A percentile compares a stretch with the other conserved stretches of the same genome.
phyloP scores from a whole-genome alignment of 345 rosid genomes.

The Linum usitatissimum region DNA sequence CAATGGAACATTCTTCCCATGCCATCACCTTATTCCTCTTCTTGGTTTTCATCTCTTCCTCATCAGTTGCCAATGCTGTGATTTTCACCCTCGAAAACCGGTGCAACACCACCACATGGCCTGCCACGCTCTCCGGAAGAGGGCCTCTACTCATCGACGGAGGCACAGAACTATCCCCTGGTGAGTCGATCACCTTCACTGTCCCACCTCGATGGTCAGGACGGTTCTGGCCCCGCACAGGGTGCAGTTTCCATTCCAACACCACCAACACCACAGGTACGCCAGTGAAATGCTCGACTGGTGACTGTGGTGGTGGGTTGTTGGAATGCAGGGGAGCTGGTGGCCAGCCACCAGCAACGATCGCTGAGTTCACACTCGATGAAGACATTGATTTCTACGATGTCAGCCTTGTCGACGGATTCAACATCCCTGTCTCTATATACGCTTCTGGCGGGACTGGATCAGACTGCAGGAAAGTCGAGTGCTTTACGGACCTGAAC shows the following conservation, averaged over 20 bases:
- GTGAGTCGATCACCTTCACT: conserved; percentile 17
- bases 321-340: conserved; percentile 32
- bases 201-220: conserved; percentile 40
- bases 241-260: conserved; percentile 23
- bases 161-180: conserved; percentile 25
- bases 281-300: conserved; percentile 26
- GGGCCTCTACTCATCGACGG: conserved; percentile 26
- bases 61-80: not conserved
- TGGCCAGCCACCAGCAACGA: conserved; percentile 34
- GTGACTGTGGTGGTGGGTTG: conserved; percentile 29
- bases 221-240: conserved; percentile 37
- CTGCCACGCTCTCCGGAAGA: conserved; percentile 30
- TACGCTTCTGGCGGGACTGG: conserved; percentile 21
- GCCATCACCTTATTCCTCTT: not conserved
- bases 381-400: conserved; percentile 27
- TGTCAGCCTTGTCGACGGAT: conserved; percentile 40
- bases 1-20: not conserved
- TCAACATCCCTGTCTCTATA: conserved; percentile 29
- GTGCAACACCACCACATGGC: conserved; percentile 36
- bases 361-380: conserved; percentile 40
- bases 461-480: conserved; percentile 14
- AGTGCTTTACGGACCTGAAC: conserved; percentile 28
- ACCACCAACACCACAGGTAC: conserved; percentile 12
- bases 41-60: not conserved
- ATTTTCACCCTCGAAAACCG: conserved; percentile 23